These are phyloP conservation scores for Cucurbita ficifolia DNA, from an alignment of 306 rosid species.

Conservation along the genomic window DNA sequence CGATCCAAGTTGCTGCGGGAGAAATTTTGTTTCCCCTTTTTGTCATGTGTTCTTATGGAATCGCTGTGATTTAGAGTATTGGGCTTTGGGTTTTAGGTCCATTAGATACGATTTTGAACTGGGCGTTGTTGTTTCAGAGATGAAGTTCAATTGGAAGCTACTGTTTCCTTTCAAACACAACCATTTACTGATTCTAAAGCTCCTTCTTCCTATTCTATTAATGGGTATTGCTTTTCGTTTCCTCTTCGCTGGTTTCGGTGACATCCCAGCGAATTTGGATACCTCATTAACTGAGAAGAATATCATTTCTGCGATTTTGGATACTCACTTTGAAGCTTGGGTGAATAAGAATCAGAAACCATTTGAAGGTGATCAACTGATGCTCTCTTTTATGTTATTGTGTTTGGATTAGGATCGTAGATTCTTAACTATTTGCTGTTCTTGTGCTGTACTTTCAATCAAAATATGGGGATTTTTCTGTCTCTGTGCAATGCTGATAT, in stretches of 20 bases:
- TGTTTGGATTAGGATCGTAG: background rate
- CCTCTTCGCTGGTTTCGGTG: constrained; percentile 30
- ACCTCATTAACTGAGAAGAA: background rate
- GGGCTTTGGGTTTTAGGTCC: constrained; percentile 1
- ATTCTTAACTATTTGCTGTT: background rate
- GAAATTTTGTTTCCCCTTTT: background rate
- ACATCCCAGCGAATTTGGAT: constrained; percentile 19
- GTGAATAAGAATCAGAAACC: background rate
- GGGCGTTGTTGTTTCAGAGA: background rate
- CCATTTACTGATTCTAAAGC: constrained; percentile 27
- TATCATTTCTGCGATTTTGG: background rate
- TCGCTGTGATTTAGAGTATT: background rate
- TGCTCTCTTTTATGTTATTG: background rate
- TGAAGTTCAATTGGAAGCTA: constrained; percentile 41
- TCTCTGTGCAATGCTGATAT: background rate
- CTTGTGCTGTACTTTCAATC: background rate
- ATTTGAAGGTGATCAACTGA: background rate
- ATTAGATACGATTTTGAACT: background rate
- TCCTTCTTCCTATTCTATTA: constrained; percentile 29
- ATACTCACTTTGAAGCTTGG: background rate
- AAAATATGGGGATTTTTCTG: background rate
- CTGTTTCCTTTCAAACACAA: constrained; percentile 30
- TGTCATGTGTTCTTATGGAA: background rate
- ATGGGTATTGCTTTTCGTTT: constrained; percentile 52
- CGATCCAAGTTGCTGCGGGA: background rate